Evolutionary conservation across 345 rosid species (phyloP), one percentile per base, ranked within the genome.

Genomic region (Orychophragmus violaceus): DNA sequence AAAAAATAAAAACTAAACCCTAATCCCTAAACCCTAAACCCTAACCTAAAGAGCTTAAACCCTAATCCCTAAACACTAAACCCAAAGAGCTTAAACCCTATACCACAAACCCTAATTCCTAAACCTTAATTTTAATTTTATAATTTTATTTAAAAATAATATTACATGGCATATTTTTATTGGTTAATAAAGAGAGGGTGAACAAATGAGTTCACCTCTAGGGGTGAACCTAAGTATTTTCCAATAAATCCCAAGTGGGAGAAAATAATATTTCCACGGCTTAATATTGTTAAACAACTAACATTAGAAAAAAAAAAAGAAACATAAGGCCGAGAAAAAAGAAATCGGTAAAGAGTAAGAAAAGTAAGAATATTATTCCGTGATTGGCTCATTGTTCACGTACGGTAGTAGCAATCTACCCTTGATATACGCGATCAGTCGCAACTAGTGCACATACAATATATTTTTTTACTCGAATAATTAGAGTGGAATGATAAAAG

Each of bases 351-450:
- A 18, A 44, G 12, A 44, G 8, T 8, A 21, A 52, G 46, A 30
- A 32, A 62, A 37, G 27, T 23, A 45, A 3, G 50, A 42, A 24
- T 25, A 13, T 11, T 29, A 37, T 65, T 51, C 70, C 64, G 76
- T 65, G 71, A 72, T 72, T 65, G 71, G 62, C 76, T 72, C 67
- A 51, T 65, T 50, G 46, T 56, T 30, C 54, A 72, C 46, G 52
- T 45, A 63, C 28, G 29, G 37, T 45, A 25, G 45, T 35, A 35
- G 32, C 27, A 35, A 24, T 30, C 29, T 50, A 65, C 55, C 71
- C 71, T 51, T 58, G 29, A 72, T 22, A 59, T 42, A 58, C 61
- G 71, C 76, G 54, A 70, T 64, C 44, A 14, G 19, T 17, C 27
- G 54, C 42, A 62, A 41, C 50, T 33, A 55, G 44, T 56, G 68